Evolutionary conservation across 1,284 basidiomycete species (phyloP).

Genomic region (Polyporus tsugae): DNA sequence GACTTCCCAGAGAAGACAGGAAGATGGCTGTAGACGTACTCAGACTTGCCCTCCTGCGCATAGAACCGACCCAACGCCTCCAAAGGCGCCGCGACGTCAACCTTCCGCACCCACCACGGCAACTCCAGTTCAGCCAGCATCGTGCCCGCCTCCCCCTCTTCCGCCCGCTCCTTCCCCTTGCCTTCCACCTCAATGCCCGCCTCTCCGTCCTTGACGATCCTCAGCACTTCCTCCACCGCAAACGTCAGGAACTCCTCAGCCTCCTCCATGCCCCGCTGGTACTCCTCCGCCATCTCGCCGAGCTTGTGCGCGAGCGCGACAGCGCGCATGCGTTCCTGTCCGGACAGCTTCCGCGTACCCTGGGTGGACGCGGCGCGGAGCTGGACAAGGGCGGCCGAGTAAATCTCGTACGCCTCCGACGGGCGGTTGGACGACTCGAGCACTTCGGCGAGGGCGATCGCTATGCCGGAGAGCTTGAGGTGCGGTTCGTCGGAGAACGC

Average conservation of each 20-base stretch:
- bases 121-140: slow-evolving; percentile 62
- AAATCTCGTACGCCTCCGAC: slow-evolving; percentile 61
- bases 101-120: slow-evolving; percentile 67
- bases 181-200: slow-evolving; percentile 13
- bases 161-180: slow-evolving; percentile 24
- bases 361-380: slow-evolving; percentile 31
- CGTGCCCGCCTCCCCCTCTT: slow-evolving; percentile 30
- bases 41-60: slow-evolving; percentile 59
- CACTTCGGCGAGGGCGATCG: slow-evolving; percentile 67
- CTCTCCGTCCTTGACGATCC: slow-evolving; percentile 32
- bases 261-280: slow-evolving; percentile 49
- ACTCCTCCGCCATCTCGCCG: slow-evolving; percentile 60
- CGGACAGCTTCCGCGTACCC: slow-evolving; percentile 40
- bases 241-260: slow-evolving; percentile 68
- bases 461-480: slow-evolving; percentile 78
- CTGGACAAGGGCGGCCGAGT: slow-evolving; percentile 52
- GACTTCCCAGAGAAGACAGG: background rate
- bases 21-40: slow-evolving; percentile 54
- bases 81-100: slow-evolving; percentile 74
- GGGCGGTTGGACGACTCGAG: slow-evolving; percentile 57
- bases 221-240: slow-evolving; percentile 69
- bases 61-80: slow-evolving; percentile 75
- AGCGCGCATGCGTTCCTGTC: slow-evolving; percentile 62
- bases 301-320: slow-evolving; percentile 75
- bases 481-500: slow-evolving; percentile 60